A percentile compares a stretch with the other conserved stretches of the same genome.
Conservation (phyloP, 2,329 filamentous ascomycete species). For the Beauveria medogensis region DNA sequence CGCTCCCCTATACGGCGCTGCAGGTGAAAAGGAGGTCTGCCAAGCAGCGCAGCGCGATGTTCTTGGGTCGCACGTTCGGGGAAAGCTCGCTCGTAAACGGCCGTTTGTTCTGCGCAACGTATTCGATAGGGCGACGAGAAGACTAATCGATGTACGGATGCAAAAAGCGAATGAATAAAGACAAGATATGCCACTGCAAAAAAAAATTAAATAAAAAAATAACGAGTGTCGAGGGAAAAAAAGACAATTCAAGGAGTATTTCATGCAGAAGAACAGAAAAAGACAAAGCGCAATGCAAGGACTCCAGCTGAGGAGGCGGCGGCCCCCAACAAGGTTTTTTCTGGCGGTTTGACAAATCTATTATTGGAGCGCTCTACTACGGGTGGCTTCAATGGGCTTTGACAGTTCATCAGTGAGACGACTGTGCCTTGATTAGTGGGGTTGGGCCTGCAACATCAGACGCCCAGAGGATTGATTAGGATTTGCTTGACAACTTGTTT, state of each 20-base stretch:
- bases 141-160: background rate
- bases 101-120: background rate
- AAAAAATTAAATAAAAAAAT: background rate
- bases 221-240: background rate
- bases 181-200: too few relatives aligned
- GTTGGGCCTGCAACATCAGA: background rate
- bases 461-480: background rate
- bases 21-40: slow-evolving; percentile 3
- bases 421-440: slow-evolving; percentile 1
- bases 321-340: background rate
- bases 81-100: background rate
- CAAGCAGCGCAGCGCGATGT: background rate
- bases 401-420: background rate
- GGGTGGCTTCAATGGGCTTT: background rate
- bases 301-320: background rate
- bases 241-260: background rate
- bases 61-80: background rate
- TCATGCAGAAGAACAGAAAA: background rate
- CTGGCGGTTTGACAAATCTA: background rate
- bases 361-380: background rate
- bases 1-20: background rate
- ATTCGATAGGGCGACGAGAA: background rate
- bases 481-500: background rate
- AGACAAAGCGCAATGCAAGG: background rate
- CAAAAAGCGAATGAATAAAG: background rate